Percentiles rank a stretch among this genome's conserved stretches.
Conservation (phyloP, 2,329 filamentous ascomycete species). For the Aureobasidium namibiae region DNA sequence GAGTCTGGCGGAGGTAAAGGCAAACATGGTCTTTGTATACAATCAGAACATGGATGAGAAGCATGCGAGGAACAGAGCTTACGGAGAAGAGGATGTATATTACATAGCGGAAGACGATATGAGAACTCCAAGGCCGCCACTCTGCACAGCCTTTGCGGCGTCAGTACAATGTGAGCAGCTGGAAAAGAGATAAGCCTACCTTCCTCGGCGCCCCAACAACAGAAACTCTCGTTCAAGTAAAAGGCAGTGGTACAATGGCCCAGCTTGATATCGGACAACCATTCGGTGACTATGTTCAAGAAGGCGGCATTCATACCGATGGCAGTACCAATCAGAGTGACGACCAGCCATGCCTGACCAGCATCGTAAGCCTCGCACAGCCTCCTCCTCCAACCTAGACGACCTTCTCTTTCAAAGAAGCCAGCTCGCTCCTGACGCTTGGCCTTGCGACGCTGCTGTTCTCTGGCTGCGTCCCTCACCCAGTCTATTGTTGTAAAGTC, state of each 20-base stretch:
- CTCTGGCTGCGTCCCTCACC: slow-evolving; percentile 93
- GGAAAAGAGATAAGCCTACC: slow-evolving; percentile 39
- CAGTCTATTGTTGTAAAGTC: slow-evolving; percentile 99
- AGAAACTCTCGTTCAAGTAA: slow-evolving; percentile 95
- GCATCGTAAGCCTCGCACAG: slow-evolving; percentile 86
- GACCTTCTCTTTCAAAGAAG: slow-evolving; percentile 60
- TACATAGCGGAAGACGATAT: slow-evolving; percentile 72
- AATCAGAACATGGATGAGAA: background rate
- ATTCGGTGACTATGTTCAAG: slow-evolving; percentile 92
- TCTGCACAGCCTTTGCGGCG: slow-evolving; percentile 55
- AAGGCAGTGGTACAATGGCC: slow-evolving; percentile 95
- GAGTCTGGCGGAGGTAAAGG: slow-evolving; percentile 70
- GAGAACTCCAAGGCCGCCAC: slow-evolving; percentile 82
- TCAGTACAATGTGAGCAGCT: slow-evolving; percentile 32
- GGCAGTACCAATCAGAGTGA: slow-evolving; percentile 83
- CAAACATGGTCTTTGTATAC: slow-evolving; percentile 47
- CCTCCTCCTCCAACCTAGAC: slow-evolving; percentile 71
- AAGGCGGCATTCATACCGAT: slow-evolving; percentile 92
- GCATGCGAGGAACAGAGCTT: slow-evolving; percentile 37
- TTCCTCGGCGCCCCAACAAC: slow-evolving; percentile 91
- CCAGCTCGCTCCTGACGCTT: slow-evolving; percentile 64
- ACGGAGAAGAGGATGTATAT: slow-evolving; percentile 75
- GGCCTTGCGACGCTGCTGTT: slow-evolving; percentile 72
- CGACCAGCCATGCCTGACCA: slow-evolving; percentile 94
- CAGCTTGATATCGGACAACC: slow-evolving; percentile 90